A percentile compares a stretch with the other conserved stretches of the same genome.
phyloP scores from a whole-genome alignment of 2,329 filamentous ascomycete species.

The Pseudogymnoascus sp. region DNA sequence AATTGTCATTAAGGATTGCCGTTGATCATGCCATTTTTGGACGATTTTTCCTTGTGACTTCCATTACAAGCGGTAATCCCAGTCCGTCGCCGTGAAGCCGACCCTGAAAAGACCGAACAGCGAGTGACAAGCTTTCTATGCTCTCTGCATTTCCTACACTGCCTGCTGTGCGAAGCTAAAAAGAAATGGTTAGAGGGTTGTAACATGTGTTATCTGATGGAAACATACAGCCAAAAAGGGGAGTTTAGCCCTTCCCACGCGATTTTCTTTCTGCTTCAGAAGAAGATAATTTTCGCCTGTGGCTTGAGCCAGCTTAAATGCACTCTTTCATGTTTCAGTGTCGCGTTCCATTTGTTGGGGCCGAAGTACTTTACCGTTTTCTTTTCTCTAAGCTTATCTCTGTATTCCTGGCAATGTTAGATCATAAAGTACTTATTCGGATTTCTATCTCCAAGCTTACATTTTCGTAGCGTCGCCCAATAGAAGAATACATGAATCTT shows the following conservation, averaged over 20 bases:
- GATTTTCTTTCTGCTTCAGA: not conserved
- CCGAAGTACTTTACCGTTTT: not conserved
- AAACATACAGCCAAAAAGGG: not conserved
- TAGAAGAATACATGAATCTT: not conserved
- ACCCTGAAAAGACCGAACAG: not conserved
- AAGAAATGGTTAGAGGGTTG: not conserved
- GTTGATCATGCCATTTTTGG: not conserved
- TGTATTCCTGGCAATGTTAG: not conserved
- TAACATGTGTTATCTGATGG: not conserved
- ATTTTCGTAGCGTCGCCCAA: not conserved
- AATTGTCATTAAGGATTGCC: not conserved
- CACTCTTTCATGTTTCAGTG: not conserved
- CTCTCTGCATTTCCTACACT: not conserved
- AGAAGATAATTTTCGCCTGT: not conserved
- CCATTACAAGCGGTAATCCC: not conserved
- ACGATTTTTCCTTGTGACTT: not conserved
- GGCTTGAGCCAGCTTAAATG: not conserved
- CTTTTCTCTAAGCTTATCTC: not conserved
- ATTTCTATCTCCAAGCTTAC: not conserved
- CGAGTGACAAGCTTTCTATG: not conserved
- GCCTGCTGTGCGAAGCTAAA: not conserved
- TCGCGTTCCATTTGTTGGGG: not conserved
- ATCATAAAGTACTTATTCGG: not conserved
- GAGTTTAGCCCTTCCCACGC: not conserved
- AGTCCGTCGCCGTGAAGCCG: not conserved